phyloP scores from a whole-genome alignment of 352 stramenopile genomes.

The Phytophthora pinifolia region DNA sequence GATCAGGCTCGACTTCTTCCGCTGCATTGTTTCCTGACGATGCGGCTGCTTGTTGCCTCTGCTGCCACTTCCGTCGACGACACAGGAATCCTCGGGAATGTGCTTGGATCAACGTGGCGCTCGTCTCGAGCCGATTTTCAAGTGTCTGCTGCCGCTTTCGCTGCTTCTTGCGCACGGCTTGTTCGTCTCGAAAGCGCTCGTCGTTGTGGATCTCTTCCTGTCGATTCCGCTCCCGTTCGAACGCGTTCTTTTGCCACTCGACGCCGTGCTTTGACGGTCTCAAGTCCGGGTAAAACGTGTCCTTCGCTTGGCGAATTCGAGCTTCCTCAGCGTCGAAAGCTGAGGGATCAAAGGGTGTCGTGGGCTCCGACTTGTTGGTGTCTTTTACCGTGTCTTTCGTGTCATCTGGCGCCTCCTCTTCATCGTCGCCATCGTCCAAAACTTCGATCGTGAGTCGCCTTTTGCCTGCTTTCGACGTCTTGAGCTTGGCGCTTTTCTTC shows the following conservation, averaged over 20 bases:
- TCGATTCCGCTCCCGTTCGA: constrained; percentile 42
- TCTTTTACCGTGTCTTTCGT: constrained; percentile 2
- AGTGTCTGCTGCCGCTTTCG: constrained; percentile 14
- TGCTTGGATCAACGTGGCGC: constrained; percentile 68
- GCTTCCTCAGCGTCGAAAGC: constrained; percentile 56
- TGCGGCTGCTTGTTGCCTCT: constrained; percentile 13
- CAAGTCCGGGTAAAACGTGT: constrained; percentile 65
- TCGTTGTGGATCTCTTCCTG: constrained; percentile 31
- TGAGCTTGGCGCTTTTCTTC: constrained; percentile 28
- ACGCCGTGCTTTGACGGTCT: constrained; percentile 54
- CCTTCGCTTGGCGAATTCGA: constrained; percentile 48
- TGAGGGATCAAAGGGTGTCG: constrained; percentile 37
- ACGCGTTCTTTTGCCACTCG: constrained; percentile 37
- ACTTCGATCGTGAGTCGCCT: constrained; percentile 69
- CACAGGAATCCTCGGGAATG: constrained; percentile 53
- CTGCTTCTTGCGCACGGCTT: constrained; percentile 27
- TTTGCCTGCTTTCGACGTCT: constrained; percentile 26
- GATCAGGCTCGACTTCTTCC: constrained; percentile 9
- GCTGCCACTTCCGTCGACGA: constrained; percentile 31
- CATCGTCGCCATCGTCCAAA: constrained; percentile 46
- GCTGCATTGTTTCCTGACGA: neutral
- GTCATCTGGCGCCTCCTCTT: constrained; percentile 6
- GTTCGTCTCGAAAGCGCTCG: constrained; percentile 20
- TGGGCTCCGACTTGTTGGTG: neutral
- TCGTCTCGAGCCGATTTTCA: constrained; percentile 50